These are phyloP conservation scores for Coemansia biformis DNA, from an alignment of 192 early-diverging fungal species.

Conservation along the genomic window DNA sequence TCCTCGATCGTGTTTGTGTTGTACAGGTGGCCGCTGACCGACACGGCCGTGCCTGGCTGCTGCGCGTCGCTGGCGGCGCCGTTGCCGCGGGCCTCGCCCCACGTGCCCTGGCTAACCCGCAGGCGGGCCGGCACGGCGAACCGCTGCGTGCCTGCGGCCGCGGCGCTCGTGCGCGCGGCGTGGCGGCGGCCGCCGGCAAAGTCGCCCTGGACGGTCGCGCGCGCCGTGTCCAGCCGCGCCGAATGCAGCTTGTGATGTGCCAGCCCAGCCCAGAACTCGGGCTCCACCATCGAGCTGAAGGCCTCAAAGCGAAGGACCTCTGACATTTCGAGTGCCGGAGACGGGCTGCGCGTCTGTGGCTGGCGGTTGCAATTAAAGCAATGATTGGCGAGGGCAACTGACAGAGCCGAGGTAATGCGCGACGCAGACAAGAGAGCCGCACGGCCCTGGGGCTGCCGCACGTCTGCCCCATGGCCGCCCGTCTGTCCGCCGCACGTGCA, in stretches of 20 bases:
- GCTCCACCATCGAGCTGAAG: conserved; percentile 78
- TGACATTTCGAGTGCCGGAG: conserved; percentile 13
- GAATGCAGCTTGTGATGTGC: conserved; percentile 78
- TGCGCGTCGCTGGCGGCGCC: background rate
- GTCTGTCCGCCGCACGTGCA: too few species aligned
- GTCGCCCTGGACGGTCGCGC: conserved; percentile 55
- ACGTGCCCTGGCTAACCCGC: conserved; percentile 42
- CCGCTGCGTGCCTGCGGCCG: conserved; percentile 16
- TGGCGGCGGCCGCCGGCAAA: conserved; percentile 58
- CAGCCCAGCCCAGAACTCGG: conserved; percentile 87
- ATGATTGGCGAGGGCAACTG: too few species aligned
- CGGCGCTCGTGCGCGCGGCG: conserved; percentile 29
- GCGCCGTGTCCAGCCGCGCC: conserved; percentile 68
- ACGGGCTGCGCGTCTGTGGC: too few species aligned
- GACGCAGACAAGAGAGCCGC: too few species aligned
- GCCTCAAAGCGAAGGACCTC: conserved; percentile 75
- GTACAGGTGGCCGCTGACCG: conserved; percentile 47
- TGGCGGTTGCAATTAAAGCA: background rate
- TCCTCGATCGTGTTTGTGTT: conserved; percentile 97
- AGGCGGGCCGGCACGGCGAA: conserved; percentile 58
- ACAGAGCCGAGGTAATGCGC: too few species aligned
- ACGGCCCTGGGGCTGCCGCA: too few species aligned
- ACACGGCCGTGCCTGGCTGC: conserved; percentile 7
- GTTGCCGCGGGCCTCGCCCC: conserved; percentile 1
- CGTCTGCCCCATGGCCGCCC: too few species aligned